Base-by-base conservation (phyloP, 805 yeast genomes). In the Candida anglica region DNA sequence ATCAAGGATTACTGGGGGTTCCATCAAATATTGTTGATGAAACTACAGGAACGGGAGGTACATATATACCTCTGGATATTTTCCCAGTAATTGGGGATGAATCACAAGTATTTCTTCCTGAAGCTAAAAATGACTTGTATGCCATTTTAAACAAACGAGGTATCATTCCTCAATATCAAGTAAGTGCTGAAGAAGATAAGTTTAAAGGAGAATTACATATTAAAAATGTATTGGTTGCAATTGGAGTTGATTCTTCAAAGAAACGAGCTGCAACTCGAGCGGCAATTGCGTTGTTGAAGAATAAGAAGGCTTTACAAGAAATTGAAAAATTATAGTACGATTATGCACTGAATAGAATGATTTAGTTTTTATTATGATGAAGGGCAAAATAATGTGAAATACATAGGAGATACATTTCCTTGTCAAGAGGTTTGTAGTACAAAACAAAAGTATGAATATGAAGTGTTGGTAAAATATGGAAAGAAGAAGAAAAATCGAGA, bases 251-350 rank as follows among this genome's bases (percentile, higher is more conserved):
- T 37, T 40, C 46, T 5, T 53, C 63, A 21, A 65, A 64, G 49
- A 66, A 63, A 39, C 58, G 52, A 37, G 70, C 70, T 4, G 57
- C 60, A 55, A 53, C 65, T 10, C 47, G 63, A 37, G 68, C 68
- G 3, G 73, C 73, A 8, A 56, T 56, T 47, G 54, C 62, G 8
- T 46, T 66, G 15, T 43, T 63, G 33, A 54, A 60, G 30, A 45
- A 44, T 33, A 44, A 47, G 33, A 43, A 43, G 19, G 48, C 47
- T 9, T 38, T 46, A 27, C 13, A 23, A 10, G 28, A 32, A 19
- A 16, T 32, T 13, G 34, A 32, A 24, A 23, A 19, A n/a, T 8
- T 32, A 11, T 20, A 21, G 9, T 21, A n/a, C n/a, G n/a, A n/a
- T n/a, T n/a, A n/a, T n/a, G n/a, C n/a, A n/a, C n/a, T n/a, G n/a